Conservation (phyloP, 352 stramenopile species). For the Phytophthora tentaculata region DNA sequence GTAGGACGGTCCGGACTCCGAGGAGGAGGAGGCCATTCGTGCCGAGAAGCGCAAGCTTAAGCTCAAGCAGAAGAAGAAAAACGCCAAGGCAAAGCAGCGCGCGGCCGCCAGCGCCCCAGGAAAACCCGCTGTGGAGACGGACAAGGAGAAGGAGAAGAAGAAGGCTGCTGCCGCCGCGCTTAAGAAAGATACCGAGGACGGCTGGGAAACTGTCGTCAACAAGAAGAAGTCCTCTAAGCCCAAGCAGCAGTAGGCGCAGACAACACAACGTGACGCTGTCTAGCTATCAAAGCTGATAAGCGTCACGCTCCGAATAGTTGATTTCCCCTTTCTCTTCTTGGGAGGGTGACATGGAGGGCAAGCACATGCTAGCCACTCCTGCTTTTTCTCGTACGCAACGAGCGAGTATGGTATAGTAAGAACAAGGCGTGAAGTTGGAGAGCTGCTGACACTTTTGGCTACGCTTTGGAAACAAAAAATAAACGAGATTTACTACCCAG, state of each 20-base stretch:
- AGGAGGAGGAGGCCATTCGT: slow-evolving; percentile 80
- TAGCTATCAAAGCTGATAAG: slow-evolving; percentile 1
- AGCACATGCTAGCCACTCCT: slow-evolving; percentile 8
- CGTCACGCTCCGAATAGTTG: slow-evolving; percentile 28
- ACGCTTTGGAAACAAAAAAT: slow-evolving; percentile 32
- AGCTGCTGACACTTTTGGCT: slow-evolving; percentile 9
- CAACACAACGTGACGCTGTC: slow-evolving; percentile 5
- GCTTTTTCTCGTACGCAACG: slow-evolving; percentile 27
- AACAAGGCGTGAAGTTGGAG: slow-evolving; percentile 8
- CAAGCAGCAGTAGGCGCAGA: slow-evolving; percentile 63
- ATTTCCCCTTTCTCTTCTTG: slow-evolving; percentile 15
- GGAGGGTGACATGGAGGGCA: slow-evolving; percentile 12
- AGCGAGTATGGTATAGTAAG: slow-evolving; percentile 43
- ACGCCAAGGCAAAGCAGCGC: slow-evolving; percentile 76
- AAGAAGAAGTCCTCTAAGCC: slow-evolving; percentile 64
- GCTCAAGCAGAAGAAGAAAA: slow-evolving; percentile 85
- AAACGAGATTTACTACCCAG: slow-evolving; percentile 27
- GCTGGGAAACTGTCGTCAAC: slow-evolving; percentile 81
- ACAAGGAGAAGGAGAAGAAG: slow-evolving; percentile 65
- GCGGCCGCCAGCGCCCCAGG: slow-evolving; percentile 21
- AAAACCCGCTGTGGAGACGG: slow-evolving; percentile 35
- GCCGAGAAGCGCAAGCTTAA: slow-evolving; percentile 83
- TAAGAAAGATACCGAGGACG: slow-evolving; percentile 77
- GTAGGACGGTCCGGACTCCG: slow-evolving; percentile 77
- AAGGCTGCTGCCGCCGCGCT: slow-evolving; percentile 43